These are phyloP conservation scores for Citrullus mucosospermus DNA, from an alignment of 306 rosid genomes.

Conservation along the genomic window DNA sequence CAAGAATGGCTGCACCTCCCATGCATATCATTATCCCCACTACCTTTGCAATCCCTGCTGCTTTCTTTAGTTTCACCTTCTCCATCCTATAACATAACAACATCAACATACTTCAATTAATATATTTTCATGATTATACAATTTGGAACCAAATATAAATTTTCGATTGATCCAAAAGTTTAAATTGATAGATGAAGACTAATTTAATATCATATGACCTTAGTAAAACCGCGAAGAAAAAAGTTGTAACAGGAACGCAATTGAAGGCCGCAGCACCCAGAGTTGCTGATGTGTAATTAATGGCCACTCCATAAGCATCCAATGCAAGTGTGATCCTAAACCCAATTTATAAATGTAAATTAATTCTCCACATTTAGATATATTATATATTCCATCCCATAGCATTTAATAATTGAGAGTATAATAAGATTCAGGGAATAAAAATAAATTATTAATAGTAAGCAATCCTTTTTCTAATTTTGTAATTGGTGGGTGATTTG, in stretches of 20 bases:
- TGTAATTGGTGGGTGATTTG: neutral
- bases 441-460: neutral
- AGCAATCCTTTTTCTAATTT: no score
- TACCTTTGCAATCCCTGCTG: slow-evolving; percentile 36
- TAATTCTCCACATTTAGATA: neutral
- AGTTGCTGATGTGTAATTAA: slow-evolving; percentile 9
- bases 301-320: slow-evolving; percentile 7
- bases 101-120: no score
- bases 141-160: no score
- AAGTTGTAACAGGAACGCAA: slow-evolving; percentile 73
- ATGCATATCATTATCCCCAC: slow-evolving; percentile 34
- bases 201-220: slow-evolving; percentile 16
- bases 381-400: neutral
- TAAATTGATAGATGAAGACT: no score
- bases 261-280: slow-evolving; percentile 48
- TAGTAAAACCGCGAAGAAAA: slow-evolving; percentile 56
- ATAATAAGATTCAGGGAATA: neutral
- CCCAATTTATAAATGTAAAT: neutral
- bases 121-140: no score
- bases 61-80: slow-evolving; percentile 30
- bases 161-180: no score
- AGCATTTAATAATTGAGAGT: neutral
- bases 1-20: slow-evolving; percentile 37
- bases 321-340: neutral
- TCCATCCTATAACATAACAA: slow-evolving; percentile 11